A percentile compares a stretch with the other conserved stretches of the same genome.
phyloP scores from a whole-genome alignment of 1,139 yeast genomes.

The Diutina siamensis region DNA sequence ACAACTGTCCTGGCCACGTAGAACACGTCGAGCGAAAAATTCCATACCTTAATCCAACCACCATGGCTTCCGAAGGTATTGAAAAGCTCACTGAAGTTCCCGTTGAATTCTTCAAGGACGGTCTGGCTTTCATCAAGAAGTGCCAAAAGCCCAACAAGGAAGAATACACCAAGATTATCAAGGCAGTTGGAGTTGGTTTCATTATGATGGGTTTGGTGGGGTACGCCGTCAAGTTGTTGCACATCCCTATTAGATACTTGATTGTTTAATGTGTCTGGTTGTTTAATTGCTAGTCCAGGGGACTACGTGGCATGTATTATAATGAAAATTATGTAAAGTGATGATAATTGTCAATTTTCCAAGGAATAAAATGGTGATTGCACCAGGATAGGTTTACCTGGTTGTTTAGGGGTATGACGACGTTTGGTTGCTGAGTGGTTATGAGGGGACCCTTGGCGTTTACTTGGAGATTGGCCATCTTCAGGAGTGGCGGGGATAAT shows the following conservation, averaged over 20 bases:
- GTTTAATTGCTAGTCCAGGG: conserved; percentile 9
- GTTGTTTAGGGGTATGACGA: too few species aligned
- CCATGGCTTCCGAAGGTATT: conserved; percentile 34
- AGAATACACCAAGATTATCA: conserved; percentile 79
- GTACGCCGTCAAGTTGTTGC: conserved; percentile 85
- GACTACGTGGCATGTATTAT: not conserved
- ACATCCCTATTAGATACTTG: conserved; percentile 94
- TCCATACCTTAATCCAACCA: not conserved
- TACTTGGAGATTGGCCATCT: not conserved
- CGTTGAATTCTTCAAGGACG: conserved; percentile 82
- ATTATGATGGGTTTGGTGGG: conserved; percentile 97
- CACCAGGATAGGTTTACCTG: not conserved
- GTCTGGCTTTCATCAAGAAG: conserved; percentile 75
- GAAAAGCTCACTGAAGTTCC: conserved; percentile 87
- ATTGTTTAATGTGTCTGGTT: too few species aligned
- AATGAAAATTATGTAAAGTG: not conserved
- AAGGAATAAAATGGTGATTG: not conserved
- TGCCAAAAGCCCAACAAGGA: conserved; percentile 89
- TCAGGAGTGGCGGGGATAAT: not conserved
- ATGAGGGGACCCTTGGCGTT: too few species aligned
- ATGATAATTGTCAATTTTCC: not conserved
- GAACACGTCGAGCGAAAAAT: conserved; percentile 6
- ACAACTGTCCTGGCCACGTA: too few species aligned
- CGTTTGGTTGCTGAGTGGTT: too few species aligned
- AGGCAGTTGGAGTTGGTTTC: conserved; percentile 96